Conservation (phyloP, 1,139 yeast genomes). For the Petasospora rhodanensis region DNA sequence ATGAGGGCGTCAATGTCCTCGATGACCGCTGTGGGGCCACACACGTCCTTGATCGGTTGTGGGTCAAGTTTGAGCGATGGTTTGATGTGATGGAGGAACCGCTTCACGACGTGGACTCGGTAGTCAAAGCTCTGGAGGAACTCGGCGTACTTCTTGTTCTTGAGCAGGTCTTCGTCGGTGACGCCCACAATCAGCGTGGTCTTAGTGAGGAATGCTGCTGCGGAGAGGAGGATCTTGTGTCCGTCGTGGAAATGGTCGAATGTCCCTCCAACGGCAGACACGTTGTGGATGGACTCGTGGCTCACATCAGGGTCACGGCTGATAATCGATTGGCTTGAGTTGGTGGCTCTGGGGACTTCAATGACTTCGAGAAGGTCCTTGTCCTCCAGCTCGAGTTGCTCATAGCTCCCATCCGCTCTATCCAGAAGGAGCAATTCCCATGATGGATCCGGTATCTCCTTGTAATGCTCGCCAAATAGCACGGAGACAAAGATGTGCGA, state of each 20-base stretch:
- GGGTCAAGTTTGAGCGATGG: conserved; percentile 41
- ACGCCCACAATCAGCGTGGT: conserved; percentile 68
- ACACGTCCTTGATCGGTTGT: conserved; percentile 71
- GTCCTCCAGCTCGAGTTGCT: conserved; percentile 9
- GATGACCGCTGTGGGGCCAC: conserved; percentile 91
- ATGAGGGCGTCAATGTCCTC: conserved; percentile 73
- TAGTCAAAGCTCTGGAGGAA: conserved; percentile 53
- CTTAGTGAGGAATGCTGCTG: conserved; percentile 60
- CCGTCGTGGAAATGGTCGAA: conserved; percentile 97
- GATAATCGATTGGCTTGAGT: conserved; percentile 1
- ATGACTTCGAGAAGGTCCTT: conserved; percentile 9
- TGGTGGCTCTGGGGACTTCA: conserved; percentile 12
- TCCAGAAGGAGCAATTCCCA: conserved; percentile 21
- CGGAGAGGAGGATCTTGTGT: conserved; percentile 77
- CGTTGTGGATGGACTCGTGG: conserved; percentile 27
- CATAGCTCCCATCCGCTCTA: conserved; percentile 11
- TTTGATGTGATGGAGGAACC: conserved; percentile 45
- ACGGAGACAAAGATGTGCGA: conserved; percentile 15
- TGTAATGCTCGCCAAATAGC: conserved; percentile 22
- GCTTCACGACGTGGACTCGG: conserved; percentile 44
- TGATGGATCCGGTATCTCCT: conserved; percentile 10
- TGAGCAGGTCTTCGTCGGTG: conserved; percentile 72
- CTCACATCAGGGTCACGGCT: conserved; percentile 17
- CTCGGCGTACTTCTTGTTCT: conserved; percentile 69
- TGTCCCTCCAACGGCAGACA: conserved; percentile 85